Percentiles rank a stretch among this genome's conserved stretches.
Conservation (phyloP, 2,329 filamentous ascomycete genomes). For the Fusarium sp. region DNA sequence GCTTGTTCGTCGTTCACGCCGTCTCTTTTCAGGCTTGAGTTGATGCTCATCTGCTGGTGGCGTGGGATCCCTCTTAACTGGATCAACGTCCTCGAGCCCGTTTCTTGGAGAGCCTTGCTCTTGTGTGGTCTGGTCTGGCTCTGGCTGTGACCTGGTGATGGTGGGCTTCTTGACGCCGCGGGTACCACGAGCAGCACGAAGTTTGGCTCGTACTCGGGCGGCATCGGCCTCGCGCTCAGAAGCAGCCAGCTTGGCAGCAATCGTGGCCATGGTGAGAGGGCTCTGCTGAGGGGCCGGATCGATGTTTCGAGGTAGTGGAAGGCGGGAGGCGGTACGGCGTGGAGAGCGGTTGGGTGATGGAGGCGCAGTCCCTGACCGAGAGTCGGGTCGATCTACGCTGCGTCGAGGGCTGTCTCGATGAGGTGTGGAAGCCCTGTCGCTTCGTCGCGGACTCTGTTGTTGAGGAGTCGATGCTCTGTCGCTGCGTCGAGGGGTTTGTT, state of each 20-base stretch:
- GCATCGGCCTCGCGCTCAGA: conserved; percentile 74
- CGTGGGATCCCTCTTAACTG: conserved; percentile 49
- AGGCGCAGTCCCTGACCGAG: conserved; percentile 26
- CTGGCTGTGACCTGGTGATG: conserved; percentile 37
- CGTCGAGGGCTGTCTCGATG: conserved; percentile 32
- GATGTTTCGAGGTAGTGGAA: conserved; percentile 50
- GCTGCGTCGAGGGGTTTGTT: conserved; percentile 14
- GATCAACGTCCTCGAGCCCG: conserved; percentile 48
- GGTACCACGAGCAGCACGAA: conserved; percentile 63
- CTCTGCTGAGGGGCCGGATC: conserved; percentile 63
- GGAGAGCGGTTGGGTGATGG: conserved; percentile 33
- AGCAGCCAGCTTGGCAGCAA: conserved; percentile 73
- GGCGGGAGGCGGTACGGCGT: conserved; percentile 36
- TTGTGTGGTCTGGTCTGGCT: conserved; percentile 17
- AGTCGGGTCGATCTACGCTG: conserved; percentile 16
- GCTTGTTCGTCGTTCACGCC: conserved; percentile 64
- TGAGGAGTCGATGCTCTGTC: conserved; percentile 12
- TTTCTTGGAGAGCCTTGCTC: conserved; percentile 18
- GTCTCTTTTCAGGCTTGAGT: conserved; percentile 56
- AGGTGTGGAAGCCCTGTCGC: conserved; percentile 25
- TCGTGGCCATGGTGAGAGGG: conserved; percentile 70
- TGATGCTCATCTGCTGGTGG: conserved; percentile 33
- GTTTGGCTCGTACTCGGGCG: conserved; percentile 71
- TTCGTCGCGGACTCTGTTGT: background rate
- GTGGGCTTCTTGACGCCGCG: conserved; percentile 50